Base-by-base conservation (phyloP, 1,284 basidiomycete genomes). In the Cryptococcus sp. region DNA sequence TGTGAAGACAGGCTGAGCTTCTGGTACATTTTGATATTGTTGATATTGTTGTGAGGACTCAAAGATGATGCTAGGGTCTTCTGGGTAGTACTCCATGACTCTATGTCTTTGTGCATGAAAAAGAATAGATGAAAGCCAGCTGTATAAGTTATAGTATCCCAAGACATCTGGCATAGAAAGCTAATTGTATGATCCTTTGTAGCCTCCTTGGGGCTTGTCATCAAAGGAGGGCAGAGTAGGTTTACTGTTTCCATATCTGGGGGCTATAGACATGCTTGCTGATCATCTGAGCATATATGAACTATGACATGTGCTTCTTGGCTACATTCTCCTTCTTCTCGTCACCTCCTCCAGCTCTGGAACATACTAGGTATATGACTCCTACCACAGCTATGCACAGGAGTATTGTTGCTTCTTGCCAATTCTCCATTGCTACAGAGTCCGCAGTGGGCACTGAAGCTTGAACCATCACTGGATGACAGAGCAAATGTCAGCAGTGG, bases 331-430 rank as follows among this genome's bases (percentile, higher is more conserved):
- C 49, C 25, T 63, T 51, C 47, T 62, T 61, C 50, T 66, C 58
- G 20, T 68, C 43, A 23, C 54, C 50, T 37, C 51, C 58, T 15
- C 55, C 47, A 19, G 62, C 52, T 47, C 68, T 53, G 1, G 65
- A 63, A 26, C 60, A 62, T 19, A 72, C 63, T 11, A 73, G 57
- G 58, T 71, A 73, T 7, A 71, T 69, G 26, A 70, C 44, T 6
- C 66, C 70, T 3, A 73, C 62, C 15, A 68, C 64, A 16, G 67
- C 69, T 43, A 73, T 59, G 46, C 67, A 69, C 15, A 73, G 60
- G n/a, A 73, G 66, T 46, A 73, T 67, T 1, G 69, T 73, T 13
- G 69, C 69, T 50, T 73, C 70, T 48, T 73, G 70, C 70, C 70
- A 73, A 47, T 68, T 70, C 37, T 71, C 70, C 47, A 68, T 43